Conservation (phyloP, 2,329 filamentous ascomycete genomes). For the Aspergillus transmontanensis region DNA sequence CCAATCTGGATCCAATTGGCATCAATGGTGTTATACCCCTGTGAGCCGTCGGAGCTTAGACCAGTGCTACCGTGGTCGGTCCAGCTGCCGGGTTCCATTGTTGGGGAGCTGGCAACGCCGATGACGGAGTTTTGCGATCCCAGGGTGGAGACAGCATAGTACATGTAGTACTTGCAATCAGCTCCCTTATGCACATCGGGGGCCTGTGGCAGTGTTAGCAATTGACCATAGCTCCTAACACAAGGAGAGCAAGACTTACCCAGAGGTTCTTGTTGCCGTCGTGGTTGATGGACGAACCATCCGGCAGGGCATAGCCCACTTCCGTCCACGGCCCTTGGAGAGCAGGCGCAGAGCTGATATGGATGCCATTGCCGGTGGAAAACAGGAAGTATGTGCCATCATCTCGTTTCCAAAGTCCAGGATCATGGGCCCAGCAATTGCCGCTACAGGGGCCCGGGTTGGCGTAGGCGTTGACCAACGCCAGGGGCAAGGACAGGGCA, state of each 20-base stretch:
- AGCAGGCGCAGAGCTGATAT: constrained; percentile 48
- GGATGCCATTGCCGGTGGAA: constrained; percentile 54
- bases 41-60: constrained; percentile 37
- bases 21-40: constrained; percentile 64
- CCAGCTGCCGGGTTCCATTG: constrained; percentile 42
- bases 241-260: constrained; percentile 34
- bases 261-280: constrained; percentile 52
- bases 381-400: constrained; percentile 59
- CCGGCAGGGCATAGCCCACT: constrained; percentile 49
- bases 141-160: constrained; percentile 65
- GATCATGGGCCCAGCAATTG: constrained; percentile 49
- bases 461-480: constrained; percentile 27
- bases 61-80: constrained; percentile 39
- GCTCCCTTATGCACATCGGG: constrained; percentile 64
- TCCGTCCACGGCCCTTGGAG: constrained; percentile 55
- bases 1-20: constrained; percentile 53
- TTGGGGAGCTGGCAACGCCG: constrained; percentile 56
- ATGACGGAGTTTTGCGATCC: constrained; percentile 64
- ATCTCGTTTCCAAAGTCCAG: constrained; percentile 50
- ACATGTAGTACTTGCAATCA: constrained; percentile 62
- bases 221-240: background rate
- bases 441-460: constrained; percentile 35
- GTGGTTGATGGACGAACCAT: constrained; percentile 47
- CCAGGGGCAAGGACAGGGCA: constrained; percentile 26
- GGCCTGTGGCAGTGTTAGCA: constrained; percentile 48